Percentiles rank a stretch among this genome's conserved stretches.
phyloP scores from a whole-genome alignment of 108 stramenopile genomes.

The Skeletonema grethae region DNA sequence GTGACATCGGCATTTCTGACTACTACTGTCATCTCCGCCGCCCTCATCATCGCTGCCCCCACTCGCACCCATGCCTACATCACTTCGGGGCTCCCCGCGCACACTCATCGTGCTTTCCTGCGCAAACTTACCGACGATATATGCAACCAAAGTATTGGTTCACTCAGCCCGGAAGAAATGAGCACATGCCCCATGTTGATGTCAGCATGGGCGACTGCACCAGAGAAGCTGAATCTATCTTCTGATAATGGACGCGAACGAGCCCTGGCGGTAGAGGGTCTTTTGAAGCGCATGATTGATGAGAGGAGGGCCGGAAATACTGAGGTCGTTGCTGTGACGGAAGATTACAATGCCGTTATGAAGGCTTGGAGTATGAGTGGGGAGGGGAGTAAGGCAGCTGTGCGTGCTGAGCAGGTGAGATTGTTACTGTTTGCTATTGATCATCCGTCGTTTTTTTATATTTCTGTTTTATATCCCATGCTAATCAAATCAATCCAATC shows the following conservation, averaged over 20 bases:
- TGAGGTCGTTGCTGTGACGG: conserved; percentile 44
- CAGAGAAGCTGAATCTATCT: conserved; percentile 3
- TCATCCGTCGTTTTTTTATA: background rate
- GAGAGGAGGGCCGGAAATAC: conserved; percentile 69
- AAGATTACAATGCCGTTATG: conserved; percentile 74
- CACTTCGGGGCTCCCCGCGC: conserved; percentile 54
- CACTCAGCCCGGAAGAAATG: conserved; percentile 52
- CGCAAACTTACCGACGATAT: conserved; percentile 74
- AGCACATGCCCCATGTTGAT: conserved; percentile 59
- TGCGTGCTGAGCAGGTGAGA: conserved; percentile 60
- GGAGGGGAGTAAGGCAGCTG: conserved; percentile 50
- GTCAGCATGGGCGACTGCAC: conserved; percentile 65
- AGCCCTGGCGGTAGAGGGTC: conserved; percentile 65
- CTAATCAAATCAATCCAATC: background rate
- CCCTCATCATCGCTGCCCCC: background rate
- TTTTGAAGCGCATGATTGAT: conserved; percentile 76
- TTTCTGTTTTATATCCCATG: background rate
- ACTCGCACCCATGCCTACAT: conserved; percentile 23
- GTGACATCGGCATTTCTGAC: background rate
- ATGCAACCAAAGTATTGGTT: conserved; percentile 49
- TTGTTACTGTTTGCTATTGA: background rate
- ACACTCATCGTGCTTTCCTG: conserved; percentile 58
- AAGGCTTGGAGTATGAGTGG: conserved; percentile 70
- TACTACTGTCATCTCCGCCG: background rate
- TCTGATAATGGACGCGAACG: conserved; percentile 44